These are phyloP conservation scores for Aspergillus clavatus DNA, from an alignment of 2,329 filamentous ascomycete genomes.

Conservation along the genomic window DNA sequence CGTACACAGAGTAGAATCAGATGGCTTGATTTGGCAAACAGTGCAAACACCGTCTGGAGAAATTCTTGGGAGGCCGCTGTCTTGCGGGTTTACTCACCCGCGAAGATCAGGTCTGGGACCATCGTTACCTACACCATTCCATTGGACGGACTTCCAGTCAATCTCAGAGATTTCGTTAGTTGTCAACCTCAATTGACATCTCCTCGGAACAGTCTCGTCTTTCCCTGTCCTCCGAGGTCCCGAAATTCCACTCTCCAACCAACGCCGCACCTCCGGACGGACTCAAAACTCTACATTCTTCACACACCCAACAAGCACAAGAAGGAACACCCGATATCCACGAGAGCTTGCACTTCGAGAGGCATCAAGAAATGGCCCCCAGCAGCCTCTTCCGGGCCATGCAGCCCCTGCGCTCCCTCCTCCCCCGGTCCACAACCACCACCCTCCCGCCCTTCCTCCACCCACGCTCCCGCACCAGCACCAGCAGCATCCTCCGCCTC, in stretches of 20 bases:
- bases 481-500: constrained; percentile 9
- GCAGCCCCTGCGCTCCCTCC: constrained; percentile 27
- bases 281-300: neutral
- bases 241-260: constrained; percentile 3
- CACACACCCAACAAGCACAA: neutral
- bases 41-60: constrained; percentile 26
- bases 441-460: constrained; percentile 17
- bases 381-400: constrained; percentile 28
- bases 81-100: constrained; percentile 1
- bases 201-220: neutral
- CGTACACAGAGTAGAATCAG: neutral
- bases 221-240: neutral
- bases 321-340: neutral
- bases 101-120: neutral
- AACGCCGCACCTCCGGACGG: neutral
- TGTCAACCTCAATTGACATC: neutral
- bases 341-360: neutral
- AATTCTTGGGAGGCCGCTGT: constrained; percentile 23
- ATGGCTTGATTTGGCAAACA: constrained; percentile 27
- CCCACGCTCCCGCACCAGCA: constrained; percentile 12
- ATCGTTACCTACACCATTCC: neutral
- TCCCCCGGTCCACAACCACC: constrained; percentile 23
- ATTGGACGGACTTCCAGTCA: neutral
- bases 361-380: constrained; percentile 22
- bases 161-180: neutral